Evolutionary conservation across 116 monocot genomes (phyloP).

Genomic region (Trichopus zeylanicus): DNA sequence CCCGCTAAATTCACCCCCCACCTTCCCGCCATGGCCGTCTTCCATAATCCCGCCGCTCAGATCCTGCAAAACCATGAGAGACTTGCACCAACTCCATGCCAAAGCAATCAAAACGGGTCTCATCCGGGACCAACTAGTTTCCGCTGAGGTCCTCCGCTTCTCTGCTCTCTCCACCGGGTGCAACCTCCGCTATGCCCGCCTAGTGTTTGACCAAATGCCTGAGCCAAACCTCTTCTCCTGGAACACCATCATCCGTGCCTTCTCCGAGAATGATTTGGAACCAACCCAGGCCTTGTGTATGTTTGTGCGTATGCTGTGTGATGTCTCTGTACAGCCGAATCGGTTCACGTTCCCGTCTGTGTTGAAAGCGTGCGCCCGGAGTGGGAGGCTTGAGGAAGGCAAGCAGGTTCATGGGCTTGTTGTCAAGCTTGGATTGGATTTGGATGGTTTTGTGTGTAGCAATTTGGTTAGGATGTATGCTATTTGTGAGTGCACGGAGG

Average conservation of each 20-base stretch:
- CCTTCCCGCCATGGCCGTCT: neutral
- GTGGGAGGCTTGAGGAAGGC: slow-evolving; percentile 32
- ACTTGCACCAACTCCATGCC: slow-evolving; percentile 50
- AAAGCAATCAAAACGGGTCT: slow-evolving; percentile 54
- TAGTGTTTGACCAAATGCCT: slow-evolving; percentile 44
- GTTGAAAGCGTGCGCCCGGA: slow-evolving; percentile 49
- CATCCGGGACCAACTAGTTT: slow-evolving; percentile 45
- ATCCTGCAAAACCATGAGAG: slow-evolving; percentile 13
- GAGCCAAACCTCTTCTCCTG: slow-evolving; percentile 73
- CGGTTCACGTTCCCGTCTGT: slow-evolving; percentile 53
- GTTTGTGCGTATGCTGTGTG: slow-evolving; percentile 27
- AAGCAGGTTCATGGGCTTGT: slow-evolving; percentile 50
- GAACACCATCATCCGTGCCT: slow-evolving; percentile 69
- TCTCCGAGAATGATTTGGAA: slow-evolving; percentile 35
- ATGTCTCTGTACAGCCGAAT: slow-evolving; percentile 24
- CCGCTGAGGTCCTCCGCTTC: slow-evolving; percentile 49
- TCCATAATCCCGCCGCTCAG: slow-evolving; percentile 4
- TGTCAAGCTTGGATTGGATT: slow-evolving; percentile 32
- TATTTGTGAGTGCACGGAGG: slow-evolving; percentile 40
- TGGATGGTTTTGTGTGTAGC: slow-evolving; percentile 51
- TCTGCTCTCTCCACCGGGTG: slow-evolving; percentile 19
- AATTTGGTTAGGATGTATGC: slow-evolving; percentile 64
- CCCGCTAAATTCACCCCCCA: too few relatives aligned
- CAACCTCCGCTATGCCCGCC: slow-evolving; percentile 39
- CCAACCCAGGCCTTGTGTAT: slow-evolving; percentile 22